phyloP scores from a whole-genome alignment of 1,284 basidiomycete genomes.

The Chalciporus piperatoides region DNA sequence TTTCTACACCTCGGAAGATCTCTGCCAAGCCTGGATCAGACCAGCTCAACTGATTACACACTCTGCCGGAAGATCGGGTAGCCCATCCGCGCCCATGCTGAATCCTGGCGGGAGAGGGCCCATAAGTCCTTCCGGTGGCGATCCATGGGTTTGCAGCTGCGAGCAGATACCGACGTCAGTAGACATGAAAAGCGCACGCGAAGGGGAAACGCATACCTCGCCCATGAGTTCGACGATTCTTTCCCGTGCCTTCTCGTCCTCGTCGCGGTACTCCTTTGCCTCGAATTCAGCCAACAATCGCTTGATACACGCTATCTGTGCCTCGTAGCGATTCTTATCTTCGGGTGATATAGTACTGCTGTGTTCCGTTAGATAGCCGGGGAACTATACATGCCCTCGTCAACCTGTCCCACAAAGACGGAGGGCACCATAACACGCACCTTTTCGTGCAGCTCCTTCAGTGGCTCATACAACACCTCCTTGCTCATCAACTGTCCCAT shows the following conservation, averaged over 20 bases:
- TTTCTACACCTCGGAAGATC: neutral
- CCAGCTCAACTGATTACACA: constrained; percentile 40
- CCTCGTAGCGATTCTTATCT: constrained; percentile 68
- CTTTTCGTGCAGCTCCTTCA: constrained; percentile 85
- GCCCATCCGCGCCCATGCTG: constrained; percentile 52
- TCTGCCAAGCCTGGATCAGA: neutral
- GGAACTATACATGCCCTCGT: constrained; percentile 57
- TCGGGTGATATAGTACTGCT: constrained; percentile 48
- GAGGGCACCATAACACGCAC: constrained; percentile 37
- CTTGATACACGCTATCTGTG: constrained; percentile 63
- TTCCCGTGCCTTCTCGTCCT: constrained; percentile 50
- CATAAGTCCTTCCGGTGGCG: constrained; percentile 89
- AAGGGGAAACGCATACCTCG: constrained; percentile 50
- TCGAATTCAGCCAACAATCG: constrained; percentile 77
- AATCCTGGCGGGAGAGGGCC: constrained; percentile 85
- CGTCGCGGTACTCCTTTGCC: constrained; percentile 60
- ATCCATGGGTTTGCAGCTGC: constrained; percentile 83
- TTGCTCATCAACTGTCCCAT: constrained; percentile 95
- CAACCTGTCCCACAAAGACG: neutral
- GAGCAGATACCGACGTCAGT: constrained; percentile 1
- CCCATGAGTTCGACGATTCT: constrained; percentile 71
- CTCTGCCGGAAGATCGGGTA: constrained; percentile 51
- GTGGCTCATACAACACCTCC: constrained; percentile 91
- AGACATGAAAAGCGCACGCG: neutral
- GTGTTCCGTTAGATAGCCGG: constrained; percentile 61